phyloP scores from a whole-genome alignment of 1,284 basidiomycete genomes.

The Peniophora sp. region DNA sequence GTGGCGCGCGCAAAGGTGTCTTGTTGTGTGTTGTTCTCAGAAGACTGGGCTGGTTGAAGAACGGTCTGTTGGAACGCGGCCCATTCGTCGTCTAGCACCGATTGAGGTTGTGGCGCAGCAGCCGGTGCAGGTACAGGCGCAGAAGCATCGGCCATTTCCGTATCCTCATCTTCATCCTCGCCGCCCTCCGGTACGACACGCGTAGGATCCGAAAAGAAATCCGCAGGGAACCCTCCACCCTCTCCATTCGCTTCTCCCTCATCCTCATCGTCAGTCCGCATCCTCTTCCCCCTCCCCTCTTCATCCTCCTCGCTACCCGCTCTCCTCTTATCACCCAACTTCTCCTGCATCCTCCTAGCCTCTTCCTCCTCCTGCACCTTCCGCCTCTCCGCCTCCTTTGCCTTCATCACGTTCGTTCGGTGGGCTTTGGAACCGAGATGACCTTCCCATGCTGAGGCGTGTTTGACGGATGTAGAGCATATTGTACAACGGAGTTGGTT shows the following conservation, averaged over 20 bases:
- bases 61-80: slow-evolving; percentile 61
- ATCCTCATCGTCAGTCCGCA: slow-evolving; percentile 9
- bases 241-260: background rate
- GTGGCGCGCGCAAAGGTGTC: slow-evolving; percentile 60
- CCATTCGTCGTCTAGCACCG: slow-evolving; percentile 56
- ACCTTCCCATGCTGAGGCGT: slow-evolving; percentile 76
- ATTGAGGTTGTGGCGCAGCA: slow-evolving; percentile 13
- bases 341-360: slow-evolving; percentile 20
- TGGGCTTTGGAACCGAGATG: slow-evolving; percentile 77
- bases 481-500: slow-evolving; percentile 65
- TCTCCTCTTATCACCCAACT: slow-evolving; percentile 37
- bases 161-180: slow-evolving; percentile 33
- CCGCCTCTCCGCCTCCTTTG: slow-evolving; percentile 44
- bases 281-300: slow-evolving; percentile 10
- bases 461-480: slow-evolving; percentile 59
- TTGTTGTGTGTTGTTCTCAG: slow-evolving; percentile 18
- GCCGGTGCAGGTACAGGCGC: slow-evolving; percentile 16
- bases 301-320: slow-evolving; percentile 12
- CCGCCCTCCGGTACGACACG: slow-evolving; percentile 41
- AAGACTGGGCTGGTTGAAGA: slow-evolving; percentile 25
- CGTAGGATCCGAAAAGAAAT: slow-evolving; percentile 76
- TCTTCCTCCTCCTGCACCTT: slow-evolving; percentile 25
- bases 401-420: slow-evolving; percentile 49
- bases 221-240: slow-evolving; percentile 40
- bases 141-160: slow-evolving; percentile 15